phyloP scores from a whole-genome alignment of 176 grass and related monocot genomes.

The Cenchrus fungigraminus region DNA sequence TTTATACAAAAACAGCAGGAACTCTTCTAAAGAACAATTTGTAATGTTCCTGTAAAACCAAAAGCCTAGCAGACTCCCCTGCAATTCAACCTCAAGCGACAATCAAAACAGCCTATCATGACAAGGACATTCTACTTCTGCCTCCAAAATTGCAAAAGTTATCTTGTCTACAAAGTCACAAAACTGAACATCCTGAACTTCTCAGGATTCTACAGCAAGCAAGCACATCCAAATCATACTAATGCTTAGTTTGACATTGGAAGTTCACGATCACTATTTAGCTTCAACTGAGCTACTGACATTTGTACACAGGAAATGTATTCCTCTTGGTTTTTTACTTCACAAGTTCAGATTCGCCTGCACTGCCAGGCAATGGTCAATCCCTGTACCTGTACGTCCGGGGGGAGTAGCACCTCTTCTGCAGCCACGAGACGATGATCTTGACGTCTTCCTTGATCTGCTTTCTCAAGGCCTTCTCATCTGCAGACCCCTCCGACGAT shows the following conservation, averaged over 20 bases:
- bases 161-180: background rate
- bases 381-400: slow-evolving; percentile 33
- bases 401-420: slow-evolving; percentile 41
- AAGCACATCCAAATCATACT: background rate
- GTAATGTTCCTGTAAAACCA: background rate
- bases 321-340: slow-evolving; percentile 1
- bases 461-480: background rate
- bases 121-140: background rate
- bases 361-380: slow-evolving; percentile 4
- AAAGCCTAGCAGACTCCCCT: background rate
- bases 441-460: slow-evolving; percentile 33
- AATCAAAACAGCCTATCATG: background rate
- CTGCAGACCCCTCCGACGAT: background rate
- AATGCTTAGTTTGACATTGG: no score
- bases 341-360: background rate
- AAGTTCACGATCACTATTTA: background rate
- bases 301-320: background rate
- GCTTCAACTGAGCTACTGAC: slow-evolving; percentile 9
- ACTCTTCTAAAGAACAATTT: background rate
- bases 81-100: background rate
- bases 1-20: no score
- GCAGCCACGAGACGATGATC: slow-evolving; percentile 49
- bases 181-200: background rate
- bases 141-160: slow-evolving; percentile 8
- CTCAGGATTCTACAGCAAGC: background rate